Conservation (phyloP, 257 asterid species). For the Solanum habrochaites region DNA sequence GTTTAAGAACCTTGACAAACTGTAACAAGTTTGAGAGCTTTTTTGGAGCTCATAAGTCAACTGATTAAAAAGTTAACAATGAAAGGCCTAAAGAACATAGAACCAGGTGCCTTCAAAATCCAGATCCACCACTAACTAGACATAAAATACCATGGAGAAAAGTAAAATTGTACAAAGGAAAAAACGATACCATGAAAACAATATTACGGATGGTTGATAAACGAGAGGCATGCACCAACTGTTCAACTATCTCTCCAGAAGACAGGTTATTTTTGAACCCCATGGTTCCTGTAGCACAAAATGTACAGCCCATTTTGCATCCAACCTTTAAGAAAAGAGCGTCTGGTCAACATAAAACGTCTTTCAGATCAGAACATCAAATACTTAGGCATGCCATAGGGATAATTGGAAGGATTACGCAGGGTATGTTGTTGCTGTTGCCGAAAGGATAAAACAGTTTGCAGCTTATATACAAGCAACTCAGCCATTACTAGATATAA, state of each 20-base stretch:
- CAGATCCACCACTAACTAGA: neutral
- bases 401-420: neutral
- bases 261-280: conserved; percentile 86
- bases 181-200: conserved; percentile 75
- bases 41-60: neutral
- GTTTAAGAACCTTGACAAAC: neutral
- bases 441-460: neutral
- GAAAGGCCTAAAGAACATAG: neutral
- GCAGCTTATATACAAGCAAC: neutral
- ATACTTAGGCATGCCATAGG: neutral
- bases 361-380: neutral
- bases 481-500: neutral
- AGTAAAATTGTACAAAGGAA: neutral
- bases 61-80: neutral
- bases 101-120: neutral
- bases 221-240: conserved; percentile 82
- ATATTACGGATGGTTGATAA: conserved; percentile 74
- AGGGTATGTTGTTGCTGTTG: neutral
- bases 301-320: conserved; percentile 97
- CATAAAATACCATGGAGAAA: neutral
- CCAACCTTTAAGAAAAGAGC: conserved; percentile 49
- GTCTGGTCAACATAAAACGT: neutral
- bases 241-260: conserved; percentile 88
- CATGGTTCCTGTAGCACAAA: conserved; percentile 98
- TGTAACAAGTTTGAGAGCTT: neutral